Evolutionary conservation across 1,139 yeast species (phyloP).

Genomic region (Insectozyma bohioensis): DNA sequence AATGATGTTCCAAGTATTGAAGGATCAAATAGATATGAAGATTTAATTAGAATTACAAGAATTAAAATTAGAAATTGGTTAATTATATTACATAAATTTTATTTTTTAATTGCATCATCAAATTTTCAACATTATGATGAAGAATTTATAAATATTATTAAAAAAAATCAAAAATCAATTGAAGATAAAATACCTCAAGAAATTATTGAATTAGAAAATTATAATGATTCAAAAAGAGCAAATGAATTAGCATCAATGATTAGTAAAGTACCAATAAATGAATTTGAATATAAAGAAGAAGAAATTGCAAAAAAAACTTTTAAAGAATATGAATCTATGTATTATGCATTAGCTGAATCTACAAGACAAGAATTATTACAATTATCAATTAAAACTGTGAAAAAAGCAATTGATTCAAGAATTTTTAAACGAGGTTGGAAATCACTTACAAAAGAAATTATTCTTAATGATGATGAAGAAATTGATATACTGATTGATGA

Average conservation of each 20-base stretch:
- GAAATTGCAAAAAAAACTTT: constrained; percentile 14
- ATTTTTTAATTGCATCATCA: constrained; percentile 78
- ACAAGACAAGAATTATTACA: constrained; percentile 53
- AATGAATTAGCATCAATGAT: constrained; percentile 28
- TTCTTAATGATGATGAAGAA: no score
- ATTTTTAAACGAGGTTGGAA: constrained; percentile 26
- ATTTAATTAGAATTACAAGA: constrained; percentile 23
- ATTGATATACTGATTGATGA: no score
- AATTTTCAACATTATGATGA: constrained; percentile 62
- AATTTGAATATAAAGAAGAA: constrained; percentile 13
- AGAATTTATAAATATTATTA: no score
- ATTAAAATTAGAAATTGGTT: constrained; percentile 47
- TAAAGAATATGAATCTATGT: constrained; percentile 28
- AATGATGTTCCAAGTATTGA: background rate
- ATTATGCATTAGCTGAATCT: constrained; percentile 64
- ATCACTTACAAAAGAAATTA: no score
- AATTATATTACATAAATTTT: constrained; percentile 70
- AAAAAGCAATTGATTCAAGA: constrained; percentile 23
- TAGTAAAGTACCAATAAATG: constrained; percentile 18
- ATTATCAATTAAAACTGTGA: constrained; percentile 42
- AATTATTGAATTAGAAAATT: constrained; percentile 6
- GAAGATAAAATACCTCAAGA: constrained; percentile 10
- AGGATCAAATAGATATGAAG: constrained; percentile 19
- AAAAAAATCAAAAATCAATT: constrained; percentile 26
- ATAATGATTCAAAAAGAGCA: constrained; percentile 14